Evolutionary conservation across 345 rosid species (phyloP).

Genomic region (Linum usitatissimum): DNA sequence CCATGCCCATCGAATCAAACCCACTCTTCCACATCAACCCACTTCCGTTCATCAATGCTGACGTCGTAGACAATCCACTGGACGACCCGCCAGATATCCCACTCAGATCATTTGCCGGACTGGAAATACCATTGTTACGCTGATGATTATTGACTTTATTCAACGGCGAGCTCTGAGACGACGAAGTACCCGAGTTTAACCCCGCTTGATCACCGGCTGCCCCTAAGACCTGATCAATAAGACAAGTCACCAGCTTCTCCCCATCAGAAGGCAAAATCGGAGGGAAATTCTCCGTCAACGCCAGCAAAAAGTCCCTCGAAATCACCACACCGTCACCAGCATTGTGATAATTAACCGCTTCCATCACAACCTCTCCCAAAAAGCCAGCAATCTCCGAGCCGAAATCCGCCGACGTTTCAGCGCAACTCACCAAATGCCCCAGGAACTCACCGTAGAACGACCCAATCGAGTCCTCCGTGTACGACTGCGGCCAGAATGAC

Average conservation of each 20-base stretch:
- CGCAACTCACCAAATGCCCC: conserved; percentile 40
- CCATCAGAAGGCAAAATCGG: conserved; percentile 60
- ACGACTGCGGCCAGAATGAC: conserved; percentile 88
- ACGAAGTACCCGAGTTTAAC: conserved; percentile 41
- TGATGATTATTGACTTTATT: conserved; percentile 26
- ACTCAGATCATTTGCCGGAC: conserved; percentile 47
- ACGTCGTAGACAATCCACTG: conserved; percentile 8
- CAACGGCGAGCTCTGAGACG: conserved; percentile 67
- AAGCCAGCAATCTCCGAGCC: conserved; percentile 50
- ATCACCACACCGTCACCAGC: conserved; percentile 33
- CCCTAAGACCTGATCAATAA: conserved; percentile 53
- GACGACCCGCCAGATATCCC: conserved; percentile 26
- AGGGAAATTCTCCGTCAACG: conserved; percentile 59
- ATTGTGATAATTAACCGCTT: conserved; percentile 25
- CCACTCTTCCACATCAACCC: conserved; percentile 47
- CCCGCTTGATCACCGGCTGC: conserved; percentile 31
- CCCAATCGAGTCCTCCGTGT: conserved; percentile 38
- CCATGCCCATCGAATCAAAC: conserved; percentile 29
- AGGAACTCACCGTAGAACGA: conserved; percentile 60
- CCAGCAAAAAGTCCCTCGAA: conserved; percentile 54
- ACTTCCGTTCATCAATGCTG: conserved; percentile 46
- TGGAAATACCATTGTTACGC: conserved; percentile 30
- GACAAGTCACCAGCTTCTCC: conserved; percentile 45
- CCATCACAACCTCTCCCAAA: conserved; percentile 53
- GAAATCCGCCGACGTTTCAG: conserved; percentile 48